Base-by-base conservation (phyloP, 768 basidiomycete species). In the Rhodosporidiobolus odoratus region DNA sequence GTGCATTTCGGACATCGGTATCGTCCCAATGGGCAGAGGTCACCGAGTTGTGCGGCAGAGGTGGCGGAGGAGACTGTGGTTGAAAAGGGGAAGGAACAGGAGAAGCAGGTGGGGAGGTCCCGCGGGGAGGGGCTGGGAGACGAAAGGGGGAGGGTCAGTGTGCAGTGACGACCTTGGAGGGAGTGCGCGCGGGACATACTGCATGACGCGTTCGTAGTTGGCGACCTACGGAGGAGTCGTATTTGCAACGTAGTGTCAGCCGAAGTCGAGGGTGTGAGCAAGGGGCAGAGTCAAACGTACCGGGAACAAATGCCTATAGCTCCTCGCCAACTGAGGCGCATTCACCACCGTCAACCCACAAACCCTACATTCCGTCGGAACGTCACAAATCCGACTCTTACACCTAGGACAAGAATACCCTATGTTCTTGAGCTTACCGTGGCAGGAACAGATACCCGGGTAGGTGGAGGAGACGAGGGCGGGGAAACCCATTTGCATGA, bases 401-500 rank as follows among this genome's bases (percentile, higher is more conserved):
- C 96, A 99, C 43, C 96, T 85, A 6, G 96, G 96, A 79, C 96
- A 99, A 25, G 95, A 83, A 80, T 94, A 99, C 6, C 95, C 96
- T 71, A 91, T 89, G 79, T 88, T 88, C 80, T 90, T 92, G 80
- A 99, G 83, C 74, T 91, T 86, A 21, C 90, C 90, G 79, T 99
- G 96, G 78, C 96, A 99, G 12, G 87, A 91, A 77, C 96, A 99
- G 27, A 98, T 83, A 63, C 89, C 88, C 13, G 88, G 88, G 41
- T 88, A 87, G 6, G 88, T 89, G 16, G 94, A 91, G 10, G 96
- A 83, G 25, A 77, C 58, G 68, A 93, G 87, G 23, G 90, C 92
- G 2, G 96, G 96, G 80, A 99, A 99, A 15, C 96, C 96, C 92
- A 99, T 98, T 85, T 96, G 90, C 90, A 99, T 96, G 62, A 99